These are phyloP conservation scores for Alternaria arbusti DNA, from an alignment of 2,329 filamentous ascomycete genomes.

Conservation along the genomic window DNA sequence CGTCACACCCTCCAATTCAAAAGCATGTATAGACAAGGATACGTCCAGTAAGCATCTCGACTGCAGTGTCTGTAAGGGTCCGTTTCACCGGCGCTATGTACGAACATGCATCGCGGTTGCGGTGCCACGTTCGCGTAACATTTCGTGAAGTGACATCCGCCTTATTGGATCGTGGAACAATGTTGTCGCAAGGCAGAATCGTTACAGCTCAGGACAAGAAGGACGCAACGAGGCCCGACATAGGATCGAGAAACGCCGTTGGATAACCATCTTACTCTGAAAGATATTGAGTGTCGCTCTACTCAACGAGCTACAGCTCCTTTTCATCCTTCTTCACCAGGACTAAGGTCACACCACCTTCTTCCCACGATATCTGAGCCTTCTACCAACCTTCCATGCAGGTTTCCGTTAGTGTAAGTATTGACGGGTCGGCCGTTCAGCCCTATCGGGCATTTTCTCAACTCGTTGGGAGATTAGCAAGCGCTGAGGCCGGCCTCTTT, in stretches of 20 bases:
- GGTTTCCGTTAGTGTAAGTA: neutral
- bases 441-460: neutral
- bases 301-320: neutral
- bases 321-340: no score
- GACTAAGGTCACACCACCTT: neutral
- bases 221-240: neutral
- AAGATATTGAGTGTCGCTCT: neutral
- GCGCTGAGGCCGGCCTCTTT: neutral
- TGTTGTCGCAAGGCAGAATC: neutral
- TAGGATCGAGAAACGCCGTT: neutral
- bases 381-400: neutral
- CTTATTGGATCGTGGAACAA: neutral
- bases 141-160: neutral
- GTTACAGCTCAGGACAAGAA: neutral
- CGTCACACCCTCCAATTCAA: neutral
- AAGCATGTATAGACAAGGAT: neutral
- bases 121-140: neutral
- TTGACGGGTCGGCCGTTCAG: neutral
- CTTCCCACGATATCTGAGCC: neutral
- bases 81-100: neutral
- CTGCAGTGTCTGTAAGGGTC: neutral
- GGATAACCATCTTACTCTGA: neutral
- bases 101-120: neutral
- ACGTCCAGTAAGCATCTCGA: no score
- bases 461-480: neutral